These are phyloP conservation scores for Lathyrus sativus DNA, from an alignment of 306 rosid genomes.

Conservation along the genomic window DNA sequence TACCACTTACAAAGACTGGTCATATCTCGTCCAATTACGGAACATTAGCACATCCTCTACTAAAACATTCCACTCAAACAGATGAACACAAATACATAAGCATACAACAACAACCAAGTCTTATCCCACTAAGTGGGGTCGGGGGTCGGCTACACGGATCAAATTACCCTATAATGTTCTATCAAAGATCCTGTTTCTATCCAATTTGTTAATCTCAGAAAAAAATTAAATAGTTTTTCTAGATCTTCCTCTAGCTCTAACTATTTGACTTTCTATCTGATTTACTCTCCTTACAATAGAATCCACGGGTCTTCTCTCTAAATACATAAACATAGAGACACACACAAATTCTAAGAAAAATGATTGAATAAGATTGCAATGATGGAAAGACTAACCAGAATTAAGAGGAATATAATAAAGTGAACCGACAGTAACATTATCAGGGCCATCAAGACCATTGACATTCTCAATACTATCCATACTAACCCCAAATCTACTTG, in stretches of 20 bases:
- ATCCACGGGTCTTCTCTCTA: not conserved
- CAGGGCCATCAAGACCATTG: conserved; percentile 75
- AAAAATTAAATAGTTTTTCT: too few species aligned
- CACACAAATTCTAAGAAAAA: not conserved
- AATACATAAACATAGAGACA: conserved; percentile 21
- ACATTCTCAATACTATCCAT: conserved; percentile 89
- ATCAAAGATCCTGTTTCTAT: too few species aligned
- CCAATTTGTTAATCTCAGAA: too few species aligned
- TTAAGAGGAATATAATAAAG: conserved; percentile 84
- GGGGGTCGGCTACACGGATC: too few species aligned
- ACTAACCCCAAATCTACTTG: conserved; percentile 93
- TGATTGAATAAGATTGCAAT: conserved; percentile 14
- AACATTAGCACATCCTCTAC: not conserved
- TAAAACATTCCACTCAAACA: conserved; percentile 17
- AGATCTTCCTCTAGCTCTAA: too few species aligned
- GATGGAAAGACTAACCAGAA: conserved; percentile 65
- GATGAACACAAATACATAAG: conserved; percentile 27
- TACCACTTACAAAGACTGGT: too few species aligned
- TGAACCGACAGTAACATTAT: conserved; percentile 82
- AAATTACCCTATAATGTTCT: too few species aligned
- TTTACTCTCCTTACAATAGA: too few species aligned
- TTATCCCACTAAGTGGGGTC: too few species aligned
- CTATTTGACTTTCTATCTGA: too few species aligned
- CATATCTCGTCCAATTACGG: too few species aligned
- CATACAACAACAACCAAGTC: too few species aligned